Evolutionary conservation across 2,329 filamentous ascomycete genomes (phyloP).

Genomic region (Furcasterigmium furcatum): DNA sequence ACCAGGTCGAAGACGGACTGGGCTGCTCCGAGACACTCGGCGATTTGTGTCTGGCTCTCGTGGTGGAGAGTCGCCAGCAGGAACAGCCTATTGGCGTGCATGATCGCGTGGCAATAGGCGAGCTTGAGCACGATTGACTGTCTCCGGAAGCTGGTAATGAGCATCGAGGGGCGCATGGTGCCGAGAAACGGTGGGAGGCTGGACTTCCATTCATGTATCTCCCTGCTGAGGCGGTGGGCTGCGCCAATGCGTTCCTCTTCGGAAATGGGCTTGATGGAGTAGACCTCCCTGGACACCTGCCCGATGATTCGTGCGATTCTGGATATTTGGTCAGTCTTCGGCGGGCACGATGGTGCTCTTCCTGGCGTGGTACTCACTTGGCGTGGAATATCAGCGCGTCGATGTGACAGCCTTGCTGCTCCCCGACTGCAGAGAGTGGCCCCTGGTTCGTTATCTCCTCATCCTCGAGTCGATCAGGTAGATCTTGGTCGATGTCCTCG

Average conservation of each 20-base stretch:
- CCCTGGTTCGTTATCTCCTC: slow-evolving; percentile 45
- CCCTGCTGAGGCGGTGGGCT: slow-evolving; percentile 30
- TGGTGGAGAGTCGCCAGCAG: slow-evolving; percentile 30
- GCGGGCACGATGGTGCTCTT: slow-evolving; percentile 13
- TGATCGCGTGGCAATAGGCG: slow-evolving; percentile 51
- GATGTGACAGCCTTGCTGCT: slow-evolving; percentile 42
- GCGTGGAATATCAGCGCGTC: slow-evolving; percentile 43
- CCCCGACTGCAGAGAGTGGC: slow-evolving; percentile 18
- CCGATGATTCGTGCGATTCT: slow-evolving; percentile 34
- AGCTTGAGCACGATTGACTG: slow-evolving; percentile 52
- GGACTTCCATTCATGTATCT: slow-evolving; percentile 34
- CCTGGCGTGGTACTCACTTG: slow-evolving; percentile 24
- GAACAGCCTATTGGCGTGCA: slow-evolving; percentile 53
- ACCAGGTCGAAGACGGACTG: slow-evolving; percentile 11
- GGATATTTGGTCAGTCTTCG: background rate
- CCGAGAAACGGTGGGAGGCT: slow-evolving; percentile 39
- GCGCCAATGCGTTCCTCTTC: slow-evolving; percentile 30
- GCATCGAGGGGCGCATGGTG: slow-evolving; percentile 37
- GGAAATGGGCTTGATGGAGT: slow-evolving; percentile 29
- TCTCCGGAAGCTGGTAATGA: slow-evolving; percentile 40
- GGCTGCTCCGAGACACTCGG: slow-evolving; percentile 7
- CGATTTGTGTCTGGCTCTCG: background rate
- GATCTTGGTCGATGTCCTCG: slow-evolving; percentile 59
- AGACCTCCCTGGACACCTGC: slow-evolving; percentile 33
- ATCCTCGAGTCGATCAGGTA: slow-evolving; percentile 52